Evolutionary conservation across 2,329 filamentous ascomycete genomes (phyloP).

Genomic region (Claviceps sp.): DNA sequence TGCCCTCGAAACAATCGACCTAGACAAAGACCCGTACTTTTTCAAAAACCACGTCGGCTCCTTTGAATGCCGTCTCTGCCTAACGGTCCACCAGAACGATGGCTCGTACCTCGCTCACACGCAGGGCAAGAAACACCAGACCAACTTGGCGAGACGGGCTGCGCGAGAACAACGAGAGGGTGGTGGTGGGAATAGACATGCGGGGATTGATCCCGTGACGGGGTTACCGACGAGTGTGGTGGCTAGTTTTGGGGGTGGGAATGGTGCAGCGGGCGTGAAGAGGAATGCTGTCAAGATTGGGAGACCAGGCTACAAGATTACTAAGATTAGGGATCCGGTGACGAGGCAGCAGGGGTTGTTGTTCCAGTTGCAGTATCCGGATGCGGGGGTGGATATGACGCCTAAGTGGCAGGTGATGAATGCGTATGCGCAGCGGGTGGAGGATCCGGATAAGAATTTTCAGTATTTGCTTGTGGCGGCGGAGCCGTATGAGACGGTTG

Average conservation of each 20-base stretch:
- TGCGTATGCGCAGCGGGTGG: constrained; percentile 88
- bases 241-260: constrained; percentile 41
- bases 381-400: constrained; percentile 61
- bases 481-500: constrained; percentile 95
- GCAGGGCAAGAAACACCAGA: constrained; percentile 97
- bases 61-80: constrained; percentile 92
- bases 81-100: constrained; percentile 98
- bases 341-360: constrained; percentile 80
- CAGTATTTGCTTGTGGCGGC: constrained; percentile 93
- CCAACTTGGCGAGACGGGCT: constrained; percentile 87
- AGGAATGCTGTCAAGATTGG: constrained; percentile 90
- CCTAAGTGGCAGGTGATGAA: constrained; percentile 95
- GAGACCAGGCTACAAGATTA: constrained; percentile 93
- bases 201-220: constrained; percentile 49
- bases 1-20: constrained; percentile 95
- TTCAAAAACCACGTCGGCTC: constrained; percentile 99
- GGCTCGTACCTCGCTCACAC: constrained; percentile 97
- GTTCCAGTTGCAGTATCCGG: constrained; percentile 94
- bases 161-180: constrained; percentile 93
- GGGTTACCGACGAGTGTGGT: constrained; percentile 63
- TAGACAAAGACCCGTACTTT: constrained; percentile 99
- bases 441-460: constrained; percentile 85
- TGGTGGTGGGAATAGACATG: constrained; percentile 25
- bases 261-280: constrained; percentile 40
- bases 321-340: constrained; percentile 80